phyloP scores from a whole-genome alignment of 805 yeast species.

The Myxozyma nipponensis region DNA sequence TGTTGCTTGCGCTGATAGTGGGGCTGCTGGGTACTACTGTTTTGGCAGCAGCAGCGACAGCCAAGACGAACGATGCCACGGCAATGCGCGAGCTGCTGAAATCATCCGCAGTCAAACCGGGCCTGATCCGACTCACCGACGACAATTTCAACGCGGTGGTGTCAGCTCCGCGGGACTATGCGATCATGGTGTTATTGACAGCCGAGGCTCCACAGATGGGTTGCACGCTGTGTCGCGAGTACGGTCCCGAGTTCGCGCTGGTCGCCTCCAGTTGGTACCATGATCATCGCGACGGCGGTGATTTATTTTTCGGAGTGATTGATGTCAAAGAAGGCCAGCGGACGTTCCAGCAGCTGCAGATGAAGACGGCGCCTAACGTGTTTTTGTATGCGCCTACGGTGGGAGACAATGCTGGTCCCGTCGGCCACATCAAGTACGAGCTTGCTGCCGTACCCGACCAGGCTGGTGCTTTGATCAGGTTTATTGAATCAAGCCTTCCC shows the following conservation, averaged over 20 bases:
- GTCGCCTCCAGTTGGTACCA: constrained; percentile 62
- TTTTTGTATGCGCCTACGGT: constrained; percentile 56
- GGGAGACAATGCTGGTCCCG: constrained; percentile 35
- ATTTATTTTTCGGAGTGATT: constrained; percentile 66
- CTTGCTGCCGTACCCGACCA: constrained; percentile 16
- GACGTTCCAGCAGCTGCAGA: constrained; percentile 47
- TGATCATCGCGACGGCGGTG: constrained; percentile 51
- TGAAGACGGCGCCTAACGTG: constrained; percentile 77
- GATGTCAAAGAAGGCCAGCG: constrained; percentile 61
- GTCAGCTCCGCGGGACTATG: constrained; percentile 63
- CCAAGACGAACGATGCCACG: constrained; percentile 7
- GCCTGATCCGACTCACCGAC: constrained; percentile 53
- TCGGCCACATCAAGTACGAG: constrained; percentile 30
- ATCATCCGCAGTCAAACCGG: constrained; percentile 23
- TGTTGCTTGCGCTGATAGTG: not conserved
- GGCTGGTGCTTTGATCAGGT: constrained; percentile 14
- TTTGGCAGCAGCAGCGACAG: not conserved
- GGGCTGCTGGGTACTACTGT: constrained; percentile 1
- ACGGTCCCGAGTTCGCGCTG: constrained; percentile 59
- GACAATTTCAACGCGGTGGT: constrained; percentile 54
- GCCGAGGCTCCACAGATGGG: constrained; percentile 71
- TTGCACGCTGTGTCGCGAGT: constrained; percentile 68
- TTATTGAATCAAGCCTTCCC: constrained; percentile 11
- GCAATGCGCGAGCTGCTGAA: constrained; percentile 12
- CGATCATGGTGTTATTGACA: constrained; percentile 63